phyloP scores from a whole-genome alignment of 2,329 filamentous ascomycete genomes.

The Kalmusia sp. region DNA sequence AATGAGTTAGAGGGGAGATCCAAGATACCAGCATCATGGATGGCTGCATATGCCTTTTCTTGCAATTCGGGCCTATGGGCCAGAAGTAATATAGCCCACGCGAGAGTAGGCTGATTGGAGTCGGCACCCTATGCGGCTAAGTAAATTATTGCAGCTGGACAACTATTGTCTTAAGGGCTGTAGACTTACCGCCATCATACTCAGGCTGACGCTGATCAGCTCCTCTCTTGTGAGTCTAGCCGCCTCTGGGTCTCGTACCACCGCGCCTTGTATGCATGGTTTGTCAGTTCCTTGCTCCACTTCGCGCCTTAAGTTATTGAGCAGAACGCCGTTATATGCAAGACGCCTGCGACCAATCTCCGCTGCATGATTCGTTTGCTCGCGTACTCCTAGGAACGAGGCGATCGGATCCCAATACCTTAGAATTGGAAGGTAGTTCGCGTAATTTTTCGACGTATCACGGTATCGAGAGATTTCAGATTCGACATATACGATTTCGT shows the following conservation, averaged over 20 bases:
- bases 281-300: conserved; percentile 67
- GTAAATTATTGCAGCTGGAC: background rate
- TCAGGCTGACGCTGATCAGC: conserved; percentile 69
- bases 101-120: conserved; percentile 70
- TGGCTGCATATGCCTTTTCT: conserved; percentile 64
- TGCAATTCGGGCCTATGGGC: conserved; percentile 68
- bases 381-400: conserved; percentile 62
- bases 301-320: conserved; percentile 64
- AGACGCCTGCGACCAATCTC: conserved; percentile 68
- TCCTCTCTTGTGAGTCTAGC: conserved; percentile 68
- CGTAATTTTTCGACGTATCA: conserved; percentile 66
- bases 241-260: conserved; percentile 66
- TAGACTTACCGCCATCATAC: conserved; percentile 56
- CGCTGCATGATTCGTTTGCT: background rate
- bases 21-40: conserved; percentile 60
- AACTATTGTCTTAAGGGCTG: background rate
- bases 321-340: conserved; percentile 64
- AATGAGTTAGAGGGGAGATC: conserved; percentile 63
- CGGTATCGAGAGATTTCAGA: conserved; percentile 66
- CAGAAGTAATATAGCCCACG: conserved; percentile 69
- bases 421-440: conserved; percentile 67
- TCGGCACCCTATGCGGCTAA: conserved; percentile 63
- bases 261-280: conserved; percentile 72
- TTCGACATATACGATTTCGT: conserved; percentile 70
- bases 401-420: conserved; percentile 66